These are phyloP conservation scores for Aphanomyces stellatus DNA, from an alignment of 352 stramenopile species.

Conservation along the genomic window DNA sequence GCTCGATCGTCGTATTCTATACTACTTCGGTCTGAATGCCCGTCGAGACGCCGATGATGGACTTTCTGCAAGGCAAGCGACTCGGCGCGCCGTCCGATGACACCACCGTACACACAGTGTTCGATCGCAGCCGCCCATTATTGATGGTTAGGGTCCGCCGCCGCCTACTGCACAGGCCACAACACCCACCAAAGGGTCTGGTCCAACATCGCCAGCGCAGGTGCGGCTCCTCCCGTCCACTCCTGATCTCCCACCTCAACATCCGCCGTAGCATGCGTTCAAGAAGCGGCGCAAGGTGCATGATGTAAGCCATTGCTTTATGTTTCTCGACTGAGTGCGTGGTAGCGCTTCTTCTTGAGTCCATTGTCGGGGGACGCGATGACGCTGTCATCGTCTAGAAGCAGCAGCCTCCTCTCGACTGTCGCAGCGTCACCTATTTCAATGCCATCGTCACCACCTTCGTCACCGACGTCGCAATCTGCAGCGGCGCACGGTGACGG, in stretches of 20 bases:
- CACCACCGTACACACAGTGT: too few species aligned
- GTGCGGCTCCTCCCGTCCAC: neutral
- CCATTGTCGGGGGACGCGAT: neutral
- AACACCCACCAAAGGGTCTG: neutral
- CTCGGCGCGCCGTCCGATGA: neutral
- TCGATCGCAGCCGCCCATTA: too few species aligned
- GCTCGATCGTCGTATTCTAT: too few species aligned
- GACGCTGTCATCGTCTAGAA: too few species aligned
- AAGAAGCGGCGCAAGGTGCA: slow-evolving; percentile 19
- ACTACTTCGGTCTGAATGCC: neutral
- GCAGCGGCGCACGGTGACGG: too few species aligned
- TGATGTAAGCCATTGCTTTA: slow-evolving; percentile 6
- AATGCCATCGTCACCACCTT: neutral
- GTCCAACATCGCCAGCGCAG: neutral
- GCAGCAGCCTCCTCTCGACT: neutral
- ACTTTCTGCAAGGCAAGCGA: slow-evolving; percentile 8
- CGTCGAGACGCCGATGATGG: neutral
- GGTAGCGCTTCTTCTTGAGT: slow-evolving; percentile 6
- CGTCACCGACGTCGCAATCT: too few species aligned
- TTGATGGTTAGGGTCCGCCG: neutral
- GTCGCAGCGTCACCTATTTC: neutral
- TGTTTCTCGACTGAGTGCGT: neutral
- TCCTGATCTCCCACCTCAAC: neutral
- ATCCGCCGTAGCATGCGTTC: neutral
- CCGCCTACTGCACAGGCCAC: neutral